Percentiles rank a stretch among this genome's conserved stretches.
Evolutionary conservation across 305 asterid genomes (phyloP).

Genomic region (Fraxinus angustifolia): DNA sequence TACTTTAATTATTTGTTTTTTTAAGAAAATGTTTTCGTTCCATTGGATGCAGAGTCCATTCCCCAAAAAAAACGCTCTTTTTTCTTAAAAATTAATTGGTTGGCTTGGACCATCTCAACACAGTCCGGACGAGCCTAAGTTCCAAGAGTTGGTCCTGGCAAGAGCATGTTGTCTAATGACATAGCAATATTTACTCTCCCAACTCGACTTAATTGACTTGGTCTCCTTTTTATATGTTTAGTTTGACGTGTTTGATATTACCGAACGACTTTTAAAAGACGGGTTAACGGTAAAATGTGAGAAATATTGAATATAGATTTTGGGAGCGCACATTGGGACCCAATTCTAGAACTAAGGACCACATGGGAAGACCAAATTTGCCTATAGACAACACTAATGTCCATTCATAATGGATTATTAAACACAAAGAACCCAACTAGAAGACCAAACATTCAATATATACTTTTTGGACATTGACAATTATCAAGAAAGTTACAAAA

Average conservation of each 20-base stretch:
- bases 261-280: not conserved
- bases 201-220: not conserved
- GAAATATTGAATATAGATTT: not conserved
- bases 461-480: not conserved
- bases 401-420: not conserved
- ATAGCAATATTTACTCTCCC: not conserved
- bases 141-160: not conserved
- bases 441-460: not conserved
- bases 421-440: not conserved
- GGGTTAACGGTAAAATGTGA: not conserved
- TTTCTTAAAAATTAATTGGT: not conserved
- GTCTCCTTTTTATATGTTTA: not conserved
- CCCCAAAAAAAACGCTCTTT: not conserved
- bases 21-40: too few species aligned
- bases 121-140: not conserved
- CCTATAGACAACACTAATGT: not conserved
- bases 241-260: not conserved
- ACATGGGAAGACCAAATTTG: not conserved
- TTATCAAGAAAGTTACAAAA: not conserved
- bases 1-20: too few species aligned
- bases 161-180: not conserved
- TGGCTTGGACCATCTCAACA: not conserved
- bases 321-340: constrained; percentile 19
- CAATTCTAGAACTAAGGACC: constrained; percentile 29
- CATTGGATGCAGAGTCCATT: not conserved